Conservation (phyloP, 2,329 filamentous ascomycete genomes). For the Ophiocordyceps polyrhachis-furcata region DNA sequence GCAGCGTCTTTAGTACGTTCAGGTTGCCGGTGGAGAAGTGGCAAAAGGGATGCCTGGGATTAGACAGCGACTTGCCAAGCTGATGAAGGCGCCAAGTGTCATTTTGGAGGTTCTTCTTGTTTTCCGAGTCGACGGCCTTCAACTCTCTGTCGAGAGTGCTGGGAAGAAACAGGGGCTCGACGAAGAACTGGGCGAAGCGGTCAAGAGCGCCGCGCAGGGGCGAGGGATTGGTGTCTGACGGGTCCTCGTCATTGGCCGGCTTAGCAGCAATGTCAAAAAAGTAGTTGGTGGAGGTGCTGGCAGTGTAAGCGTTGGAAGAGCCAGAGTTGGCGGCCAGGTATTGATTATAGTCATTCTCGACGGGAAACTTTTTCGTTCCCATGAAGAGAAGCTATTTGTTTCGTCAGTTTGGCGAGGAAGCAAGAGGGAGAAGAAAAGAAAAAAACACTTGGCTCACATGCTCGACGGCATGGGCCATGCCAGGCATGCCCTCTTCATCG, state of each 20-base stretch:
- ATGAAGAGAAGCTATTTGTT: conserved; percentile 63
- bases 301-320: conserved; percentile 88
- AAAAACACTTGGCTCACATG: conserved; percentile 36
- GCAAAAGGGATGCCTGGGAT: conserved; percentile 71
- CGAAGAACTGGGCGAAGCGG: conserved; percentile 87
- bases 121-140: conserved; percentile 80
- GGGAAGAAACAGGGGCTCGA: conserved; percentile 68
- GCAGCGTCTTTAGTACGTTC: conserved; percentile 66
- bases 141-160: conserved; percentile 76
- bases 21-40: conserved; percentile 86
- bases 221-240: conserved; percentile 35
- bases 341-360: conserved; percentile 88
- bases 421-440: background rate
- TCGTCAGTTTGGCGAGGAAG: background rate
- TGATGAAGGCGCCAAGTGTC: conserved; percentile 79
- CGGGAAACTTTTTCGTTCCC: conserved; percentile 95
- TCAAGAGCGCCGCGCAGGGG: conserved; percentile 66
- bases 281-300: conserved; percentile 86
- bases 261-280: conserved; percentile 90
- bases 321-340: conserved; percentile 84
- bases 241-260: conserved; percentile 39
- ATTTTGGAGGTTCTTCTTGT: conserved; percentile 92
- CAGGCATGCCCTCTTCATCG: conserved; percentile 76
- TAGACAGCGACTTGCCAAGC: conserved; percentile 74
- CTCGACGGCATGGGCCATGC: conserved; percentile 91